Evolutionary conservation across 352 stramenopile species (phyloP).

Genomic region (Pythium plurisporium): DNA sequence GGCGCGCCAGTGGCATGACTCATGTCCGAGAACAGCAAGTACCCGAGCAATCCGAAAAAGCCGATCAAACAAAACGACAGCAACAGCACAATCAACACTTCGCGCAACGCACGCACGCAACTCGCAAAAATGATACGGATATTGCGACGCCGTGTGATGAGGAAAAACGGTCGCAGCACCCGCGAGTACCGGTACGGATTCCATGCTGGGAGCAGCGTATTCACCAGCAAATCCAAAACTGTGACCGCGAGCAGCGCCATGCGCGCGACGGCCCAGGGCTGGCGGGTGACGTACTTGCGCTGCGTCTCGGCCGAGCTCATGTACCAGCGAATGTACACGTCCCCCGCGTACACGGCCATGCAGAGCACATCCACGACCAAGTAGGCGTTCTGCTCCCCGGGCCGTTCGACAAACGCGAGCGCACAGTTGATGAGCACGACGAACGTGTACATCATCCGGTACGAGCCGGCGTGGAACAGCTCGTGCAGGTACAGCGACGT

Average conservation of each 20-base stretch:
- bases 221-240: constrained; percentile 43
- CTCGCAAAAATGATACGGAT: constrained; percentile 85
- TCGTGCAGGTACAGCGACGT: constrained; percentile 62
- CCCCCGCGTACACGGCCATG: constrained; percentile 51
- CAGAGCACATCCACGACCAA: constrained; percentile 62
- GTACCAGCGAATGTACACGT: constrained; percentile 72
- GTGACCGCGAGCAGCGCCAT: constrained; percentile 56
- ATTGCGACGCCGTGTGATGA: constrained; percentile 73
- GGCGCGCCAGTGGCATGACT: constrained; percentile 42
- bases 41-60: constrained; percentile 76
- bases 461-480: constrained; percentile 70
- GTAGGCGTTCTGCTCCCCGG: constrained; percentile 50
- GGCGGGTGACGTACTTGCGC: constrained; percentile 64
- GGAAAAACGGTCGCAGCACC: constrained; percentile 70
- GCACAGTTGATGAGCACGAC: constrained; percentile 59
- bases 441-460: constrained; percentile 65
- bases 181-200: constrained; percentile 68
- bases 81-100: constrained; percentile 67
- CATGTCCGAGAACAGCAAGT: constrained; percentile 72
- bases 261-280: constrained; percentile 70
- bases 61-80: constrained; percentile 70
- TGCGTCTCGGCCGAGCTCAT: constrained; percentile 83
- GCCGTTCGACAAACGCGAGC: constrained; percentile 63
- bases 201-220: constrained; percentile 37
- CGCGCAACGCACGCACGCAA: constrained; percentile 63